Evolutionary conservation across 108 stramenopile species (phyloP), one percentile per base, ranked within the genome.

Genomic region (Epithemia pelagica): DNA sequence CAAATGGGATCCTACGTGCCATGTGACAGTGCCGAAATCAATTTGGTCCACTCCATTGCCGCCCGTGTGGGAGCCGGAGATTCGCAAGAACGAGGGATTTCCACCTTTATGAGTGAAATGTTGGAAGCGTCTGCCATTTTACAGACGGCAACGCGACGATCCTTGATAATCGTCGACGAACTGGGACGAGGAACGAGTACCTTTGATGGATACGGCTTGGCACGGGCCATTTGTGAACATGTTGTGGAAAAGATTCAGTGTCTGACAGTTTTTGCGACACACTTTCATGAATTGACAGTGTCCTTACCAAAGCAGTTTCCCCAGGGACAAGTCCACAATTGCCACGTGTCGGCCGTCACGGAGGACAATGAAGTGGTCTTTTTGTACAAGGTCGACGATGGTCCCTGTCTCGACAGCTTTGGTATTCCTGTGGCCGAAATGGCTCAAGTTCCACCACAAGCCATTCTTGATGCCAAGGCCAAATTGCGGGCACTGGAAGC

Each of bases 61-160:
- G 94, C 94, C 0, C 85, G 98, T 1, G 95, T 98, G 0, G 98
- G 98, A 25, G 98, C 99, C 5, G 96, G 97, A 0, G 99, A 99
- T 70, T 75, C 80, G 5, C 96, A 96, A 74, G 91, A 97, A 53
- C 76, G 87, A 23, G 97, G 97, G 24, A 93, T 98, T 56, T 95
- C 93, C 46, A 99, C 99, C 28, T 99, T 99, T 71, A 97, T 99
- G 97, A 96, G 96, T 30, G 99, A 99, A 78, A 99, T 99, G 99
- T 70, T 98, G 20, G 99, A 99, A 75, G 91, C 99, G 19, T 81
- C 91, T 15, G 78, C 84, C 28, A 98, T 99, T 67, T 69, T 98
- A 27, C 77, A 86, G 46, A 89, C 81, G 26, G 95, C 95, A 20
- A 92, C 95, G 20, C 85, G 81, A 54, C 75, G 90, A 0, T 91